Conservation (phyloP, 805 yeast genomes). For the Candida wancherniae region DNA sequence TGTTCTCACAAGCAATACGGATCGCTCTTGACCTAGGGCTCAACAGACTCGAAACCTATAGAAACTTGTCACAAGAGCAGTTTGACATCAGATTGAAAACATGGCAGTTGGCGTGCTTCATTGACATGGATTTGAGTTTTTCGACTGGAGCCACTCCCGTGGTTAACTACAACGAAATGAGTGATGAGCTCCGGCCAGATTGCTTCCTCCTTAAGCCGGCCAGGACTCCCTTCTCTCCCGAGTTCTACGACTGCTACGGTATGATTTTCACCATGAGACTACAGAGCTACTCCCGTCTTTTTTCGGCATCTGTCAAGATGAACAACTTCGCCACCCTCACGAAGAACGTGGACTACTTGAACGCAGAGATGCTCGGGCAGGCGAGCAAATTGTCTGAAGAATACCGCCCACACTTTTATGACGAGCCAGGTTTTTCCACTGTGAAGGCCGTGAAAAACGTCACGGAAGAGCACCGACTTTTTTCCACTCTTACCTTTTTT, state of each 20-base stretch:
- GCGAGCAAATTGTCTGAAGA: constrained; percentile 16
- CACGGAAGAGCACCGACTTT: constrained; percentile 13
- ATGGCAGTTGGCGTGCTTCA: constrained; percentile 46
- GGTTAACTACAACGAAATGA: constrained; percentile 35
- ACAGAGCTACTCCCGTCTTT: constrained; percentile 27
- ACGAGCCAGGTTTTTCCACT: constrained; percentile 9
- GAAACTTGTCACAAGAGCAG: constrained; percentile 32
- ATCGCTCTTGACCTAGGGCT: constrained; percentile 55
- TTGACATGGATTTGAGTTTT: constrained; percentile 42
- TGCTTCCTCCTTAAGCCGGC: too few relatives aligned
- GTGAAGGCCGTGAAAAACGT: constrained; percentile 1
- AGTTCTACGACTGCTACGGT: constrained; percentile 5
- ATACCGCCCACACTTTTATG: constrained; percentile 12
- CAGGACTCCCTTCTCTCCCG: neutral
- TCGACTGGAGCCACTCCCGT: constrained; percentile 47
- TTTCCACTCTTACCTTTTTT: constrained; percentile 27
- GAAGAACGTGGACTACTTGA: constrained; percentile 22
- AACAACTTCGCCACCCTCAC: constrained; percentile 18
- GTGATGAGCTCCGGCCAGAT: constrained; percentile 8
- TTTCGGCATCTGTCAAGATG: constrained; percentile 25
- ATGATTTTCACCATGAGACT: constrained; percentile 19
- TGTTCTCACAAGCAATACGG: constrained; percentile 44
- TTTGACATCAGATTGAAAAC: constrained; percentile 31
- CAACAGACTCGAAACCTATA: constrained; percentile 44
- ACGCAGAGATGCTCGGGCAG: constrained; percentile 26